Evolutionary conservation across 805 yeast genomes (phyloP).

Genomic region (Candida sanyiensis): DNA sequence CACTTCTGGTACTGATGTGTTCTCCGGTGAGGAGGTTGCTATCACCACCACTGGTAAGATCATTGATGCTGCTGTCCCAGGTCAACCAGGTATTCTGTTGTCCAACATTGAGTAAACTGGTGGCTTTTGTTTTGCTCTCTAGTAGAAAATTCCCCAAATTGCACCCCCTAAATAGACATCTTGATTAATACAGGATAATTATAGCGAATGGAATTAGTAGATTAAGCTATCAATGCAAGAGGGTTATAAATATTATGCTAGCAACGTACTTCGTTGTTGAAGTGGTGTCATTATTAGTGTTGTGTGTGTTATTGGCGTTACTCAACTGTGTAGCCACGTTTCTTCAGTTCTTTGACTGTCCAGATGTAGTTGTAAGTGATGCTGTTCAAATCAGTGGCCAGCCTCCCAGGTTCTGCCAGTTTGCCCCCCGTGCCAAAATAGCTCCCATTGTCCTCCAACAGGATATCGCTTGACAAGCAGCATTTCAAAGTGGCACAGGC

Average conservation of each 20-base stretch:
- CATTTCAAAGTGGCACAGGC: constrained; percentile 58
- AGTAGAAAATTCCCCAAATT: neutral
- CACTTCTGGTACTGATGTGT: constrained; percentile 53
- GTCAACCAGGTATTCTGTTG: constrained; percentile 81
- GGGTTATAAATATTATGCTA: constrained; percentile 1
- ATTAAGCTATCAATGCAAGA: neutral
- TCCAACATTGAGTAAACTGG: constrained; percentile 42
- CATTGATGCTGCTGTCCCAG: constrained; percentile 84
- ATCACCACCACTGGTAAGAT: constrained; percentile 58
- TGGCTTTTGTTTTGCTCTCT: neutral
- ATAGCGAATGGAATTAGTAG: neutral
- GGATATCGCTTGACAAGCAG: constrained; percentile 45
- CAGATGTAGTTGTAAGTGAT: constrained; percentile 75
- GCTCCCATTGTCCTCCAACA: constrained; percentile 53
- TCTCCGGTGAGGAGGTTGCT: constrained; percentile 65
- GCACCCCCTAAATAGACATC: constrained; percentile 1
- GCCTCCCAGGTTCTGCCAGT: constrained; percentile 48
- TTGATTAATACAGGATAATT: neutral
- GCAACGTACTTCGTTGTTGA: constrained; percentile 1
- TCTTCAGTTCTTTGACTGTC: constrained; percentile 57
- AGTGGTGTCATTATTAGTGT: neutral
- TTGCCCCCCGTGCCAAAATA: constrained; percentile 59
- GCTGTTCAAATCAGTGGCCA: constrained; percentile 52
- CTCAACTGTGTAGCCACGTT: constrained; percentile 39
- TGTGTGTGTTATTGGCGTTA: no score